A percentile compares a stretch with the other conserved stretches of the same genome.
phyloP scores from a whole-genome alignment of 2,329 filamentous ascomycete species.

The Boeremia lycopersici region DNA sequence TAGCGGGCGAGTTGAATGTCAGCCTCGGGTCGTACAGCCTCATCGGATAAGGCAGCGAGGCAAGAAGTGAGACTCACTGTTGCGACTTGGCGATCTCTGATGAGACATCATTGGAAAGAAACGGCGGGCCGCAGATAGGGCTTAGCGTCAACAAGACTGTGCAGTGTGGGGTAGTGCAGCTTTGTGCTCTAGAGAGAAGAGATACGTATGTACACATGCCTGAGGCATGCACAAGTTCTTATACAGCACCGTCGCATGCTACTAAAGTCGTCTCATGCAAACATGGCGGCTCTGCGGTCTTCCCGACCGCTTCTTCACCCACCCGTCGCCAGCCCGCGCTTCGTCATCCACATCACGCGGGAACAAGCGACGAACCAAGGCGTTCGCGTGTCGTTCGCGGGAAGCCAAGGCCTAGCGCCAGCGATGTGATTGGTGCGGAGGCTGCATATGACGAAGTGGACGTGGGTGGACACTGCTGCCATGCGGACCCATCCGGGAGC shows the following conservation, averaged over 20 bases:
- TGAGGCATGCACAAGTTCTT: not conserved
- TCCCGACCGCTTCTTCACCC: not conserved
- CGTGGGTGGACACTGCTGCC: not conserved
- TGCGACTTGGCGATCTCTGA: not conserved
- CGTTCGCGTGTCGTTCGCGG: not conserved
- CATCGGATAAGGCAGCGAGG: not conserved
- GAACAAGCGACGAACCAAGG: not conserved
- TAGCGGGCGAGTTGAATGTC: not conserved
- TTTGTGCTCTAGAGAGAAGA: not conserved
- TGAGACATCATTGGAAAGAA: not conserved
- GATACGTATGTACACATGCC: not conserved
- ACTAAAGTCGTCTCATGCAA: not conserved
- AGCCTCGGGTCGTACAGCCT: slow-evolving; percentile 11
- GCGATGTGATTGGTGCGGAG: not conserved
- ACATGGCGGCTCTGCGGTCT: slow-evolving; percentile 13
- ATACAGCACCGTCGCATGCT: not conserved
- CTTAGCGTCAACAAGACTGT: slow-evolving; percentile 6
- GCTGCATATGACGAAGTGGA: slow-evolving; percentile 3
- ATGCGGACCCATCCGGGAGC: slow-evolving; percentile 10
- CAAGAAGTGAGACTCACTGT: slow-evolving; percentile 1
- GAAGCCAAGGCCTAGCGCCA: not conserved
- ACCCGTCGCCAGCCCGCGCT: not conserved
- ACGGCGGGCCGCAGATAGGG: not conserved
- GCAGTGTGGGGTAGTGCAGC: slow-evolving; percentile 5
- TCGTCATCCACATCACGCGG: not conserved